A percentile compares a stretch with the other conserved stretches of the same genome.
phyloP scores from a whole-genome alignment of 176 grass and related monocot species.

The Oryza australiensis region DNA sequence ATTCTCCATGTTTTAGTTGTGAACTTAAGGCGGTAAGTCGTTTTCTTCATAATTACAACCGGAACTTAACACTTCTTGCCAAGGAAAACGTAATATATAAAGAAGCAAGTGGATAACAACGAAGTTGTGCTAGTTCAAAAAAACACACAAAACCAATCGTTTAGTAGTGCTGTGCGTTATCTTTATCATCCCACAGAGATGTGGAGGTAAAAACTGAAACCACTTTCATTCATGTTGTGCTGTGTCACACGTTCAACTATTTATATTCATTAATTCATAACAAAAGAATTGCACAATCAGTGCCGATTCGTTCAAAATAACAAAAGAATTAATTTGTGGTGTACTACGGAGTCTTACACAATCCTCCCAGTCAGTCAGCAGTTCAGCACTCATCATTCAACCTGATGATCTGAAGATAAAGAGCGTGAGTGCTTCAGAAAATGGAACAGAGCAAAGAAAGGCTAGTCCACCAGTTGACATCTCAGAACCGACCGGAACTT shows the following conservation, averaged over 20 bases:
- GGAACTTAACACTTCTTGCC: neutral
- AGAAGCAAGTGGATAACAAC: constrained; percentile 7
- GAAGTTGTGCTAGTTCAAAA: neutral
- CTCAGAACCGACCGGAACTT: constrained; percentile 14
- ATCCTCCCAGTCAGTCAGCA: neutral
- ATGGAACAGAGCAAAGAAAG: neutral
- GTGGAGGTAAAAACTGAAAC: neutral
- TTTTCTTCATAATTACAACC: neutral
- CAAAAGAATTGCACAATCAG: too few relatives aligned
- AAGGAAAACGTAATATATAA: neutral
- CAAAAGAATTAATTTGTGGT: neutral
- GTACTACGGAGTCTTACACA: neutral
- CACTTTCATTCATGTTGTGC: neutral
- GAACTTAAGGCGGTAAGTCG: neutral
- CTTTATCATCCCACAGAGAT: neutral
- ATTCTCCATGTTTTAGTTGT: neutral
- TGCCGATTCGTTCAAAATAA: too few relatives aligned
- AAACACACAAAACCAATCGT: constrained; percentile 1
- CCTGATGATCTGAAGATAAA: neutral
- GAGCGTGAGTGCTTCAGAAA: neutral
- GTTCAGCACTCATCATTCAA: neutral
- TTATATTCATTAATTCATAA: neutral
- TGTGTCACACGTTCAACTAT: neutral
- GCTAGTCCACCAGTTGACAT: constrained; percentile 16
- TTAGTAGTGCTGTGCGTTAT: neutral